Conservation (phyloP, 2,329 filamentous ascomycete genomes). For the Cladobotryum mycophilum region DNA sequence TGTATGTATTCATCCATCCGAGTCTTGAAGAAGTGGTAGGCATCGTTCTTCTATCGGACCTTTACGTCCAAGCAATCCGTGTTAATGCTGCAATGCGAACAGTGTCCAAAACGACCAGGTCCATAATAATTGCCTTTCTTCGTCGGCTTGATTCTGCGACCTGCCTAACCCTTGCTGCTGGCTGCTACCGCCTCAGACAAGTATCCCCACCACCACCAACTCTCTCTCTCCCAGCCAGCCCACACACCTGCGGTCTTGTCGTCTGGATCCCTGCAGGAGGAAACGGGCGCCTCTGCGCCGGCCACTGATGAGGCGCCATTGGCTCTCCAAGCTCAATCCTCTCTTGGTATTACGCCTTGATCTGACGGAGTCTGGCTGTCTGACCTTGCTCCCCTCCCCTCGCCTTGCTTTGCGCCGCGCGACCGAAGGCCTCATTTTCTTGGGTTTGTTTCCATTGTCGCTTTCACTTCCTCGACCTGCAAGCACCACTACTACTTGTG, state of each 20-base stretch:
- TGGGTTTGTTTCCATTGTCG: neutral
- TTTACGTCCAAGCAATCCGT: too few relatives aligned
- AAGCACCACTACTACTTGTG: neutral
- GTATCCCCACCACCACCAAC: constrained; percentile 9
- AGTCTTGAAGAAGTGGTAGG: neutral
- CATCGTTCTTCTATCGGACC: constrained; percentile 1
- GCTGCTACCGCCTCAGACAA: constrained; percentile 11
- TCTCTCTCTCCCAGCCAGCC: constrained; percentile 2
- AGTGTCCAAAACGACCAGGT: too few relatives aligned
- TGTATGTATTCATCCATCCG: too few relatives aligned
- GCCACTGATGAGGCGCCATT: constrained; percentile 13
- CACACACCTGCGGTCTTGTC: constrained; percentile 11
- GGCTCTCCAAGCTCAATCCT: constrained; percentile 7
- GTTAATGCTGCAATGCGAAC: too few relatives aligned
- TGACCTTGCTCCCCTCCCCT: neutral
- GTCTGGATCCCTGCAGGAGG: constrained; percentile 19
- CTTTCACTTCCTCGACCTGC: neutral
- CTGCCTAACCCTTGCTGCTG: neutral
- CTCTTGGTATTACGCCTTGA: neutral
- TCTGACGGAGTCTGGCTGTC: constrained; percentile 1
- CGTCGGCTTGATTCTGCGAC: neutral
- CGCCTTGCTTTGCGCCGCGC: neutral
- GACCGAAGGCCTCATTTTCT: neutral
- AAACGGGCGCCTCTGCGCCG: constrained; percentile 13
- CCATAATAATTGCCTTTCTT: neutral